Evolutionary conservation across 2,329 filamentous ascomycete species (phyloP), one percentile per base, ranked within the genome.

Genomic region (Capronia coronata): DNA sequence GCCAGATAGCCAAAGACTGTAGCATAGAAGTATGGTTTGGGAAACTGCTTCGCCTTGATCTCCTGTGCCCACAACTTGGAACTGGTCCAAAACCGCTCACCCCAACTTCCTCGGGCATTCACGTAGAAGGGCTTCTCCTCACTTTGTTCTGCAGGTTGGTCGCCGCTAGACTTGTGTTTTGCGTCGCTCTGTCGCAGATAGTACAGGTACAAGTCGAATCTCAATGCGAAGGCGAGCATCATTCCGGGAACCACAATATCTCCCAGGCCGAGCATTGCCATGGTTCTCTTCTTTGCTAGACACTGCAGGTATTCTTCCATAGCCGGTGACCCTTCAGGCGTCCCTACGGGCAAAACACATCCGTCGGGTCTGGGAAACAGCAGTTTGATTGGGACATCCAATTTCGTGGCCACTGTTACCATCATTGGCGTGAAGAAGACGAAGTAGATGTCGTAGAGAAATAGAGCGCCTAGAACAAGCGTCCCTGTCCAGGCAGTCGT

Each of bases 201-300:
- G 70, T 86, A 82, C 46, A 88, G 75, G 71, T 87, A 93, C 6
- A 95, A 75, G 64, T 98, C 91, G 61, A 94, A 95, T n/a, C 91
- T 82, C 19, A 98, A 74, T 1, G 90, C 87, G 35, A 96, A 77
- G 1, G 80, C 87, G 55, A 97, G 84, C 69, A 96, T 83, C 62
- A 97, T 88, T 7, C 91, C 93, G 0, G 91, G 91, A 2, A 98
- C 75, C 1, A 95, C 86, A 50, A 98, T 86, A 63, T 98, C 91
- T n/a, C 91, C 91, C 0, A 97, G 76, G 0, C 91, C 91, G 6
- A 98, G 81, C 78, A 97, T 94, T 46, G 87, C 77, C 59, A 76
- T 63, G 21, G 72, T 66, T 51, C 61, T 59, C 32, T 67, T 61
- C 55, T 58, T 57, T 10, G 52, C 51, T 18, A 59, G 45, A 44